Conservation (phyloP, 1,139 yeast genomes). For the Lodderomyces jiufengensis region DNA sequence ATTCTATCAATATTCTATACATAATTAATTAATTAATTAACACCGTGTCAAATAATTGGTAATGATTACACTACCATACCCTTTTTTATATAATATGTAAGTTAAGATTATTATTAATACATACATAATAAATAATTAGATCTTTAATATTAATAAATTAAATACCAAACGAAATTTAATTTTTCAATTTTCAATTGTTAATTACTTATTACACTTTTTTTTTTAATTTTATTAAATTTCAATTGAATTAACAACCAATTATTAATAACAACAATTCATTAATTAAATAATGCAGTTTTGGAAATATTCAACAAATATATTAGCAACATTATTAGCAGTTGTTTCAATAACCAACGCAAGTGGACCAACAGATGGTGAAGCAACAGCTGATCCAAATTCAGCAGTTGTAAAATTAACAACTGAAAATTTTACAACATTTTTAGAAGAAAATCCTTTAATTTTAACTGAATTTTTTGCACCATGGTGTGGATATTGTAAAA, state of each 20-base stretch:
- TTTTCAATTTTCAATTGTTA: neutral
- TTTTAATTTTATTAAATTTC: neutral
- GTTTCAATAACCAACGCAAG: conserved; percentile 32
- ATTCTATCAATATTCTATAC: too few relatives aligned
- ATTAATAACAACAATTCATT: neutral
- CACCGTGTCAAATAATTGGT: too few relatives aligned
- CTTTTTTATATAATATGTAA: too few relatives aligned
- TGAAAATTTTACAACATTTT: conserved; percentile 57
- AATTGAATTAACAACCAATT: neutral
- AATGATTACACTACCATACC: too few relatives aligned
- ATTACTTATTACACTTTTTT: neutral
- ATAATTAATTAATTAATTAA: too few relatives aligned
- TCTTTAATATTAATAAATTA: too few relatives aligned
- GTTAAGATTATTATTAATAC: too few relatives aligned
- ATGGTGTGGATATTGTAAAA: conserved; percentile 99
- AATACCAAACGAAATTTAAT: neutral
- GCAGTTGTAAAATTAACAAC: conserved; percentile 80
- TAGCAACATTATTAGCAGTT: conserved; percentile 39
- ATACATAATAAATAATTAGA: too few relatives aligned
- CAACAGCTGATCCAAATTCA: conserved; percentile 75
- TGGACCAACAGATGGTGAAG: conserved; percentile 52
- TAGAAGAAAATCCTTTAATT: conserved; percentile 72
- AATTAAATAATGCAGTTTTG: conserved; percentile 35
- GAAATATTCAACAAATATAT: conserved; percentile 36
- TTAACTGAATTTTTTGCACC: conserved; percentile 97